These are phyloP conservation scores for Kitagawia praeruptora DNA, from an alignment of 129 eudicot species.

Conservation along the genomic window DNA sequence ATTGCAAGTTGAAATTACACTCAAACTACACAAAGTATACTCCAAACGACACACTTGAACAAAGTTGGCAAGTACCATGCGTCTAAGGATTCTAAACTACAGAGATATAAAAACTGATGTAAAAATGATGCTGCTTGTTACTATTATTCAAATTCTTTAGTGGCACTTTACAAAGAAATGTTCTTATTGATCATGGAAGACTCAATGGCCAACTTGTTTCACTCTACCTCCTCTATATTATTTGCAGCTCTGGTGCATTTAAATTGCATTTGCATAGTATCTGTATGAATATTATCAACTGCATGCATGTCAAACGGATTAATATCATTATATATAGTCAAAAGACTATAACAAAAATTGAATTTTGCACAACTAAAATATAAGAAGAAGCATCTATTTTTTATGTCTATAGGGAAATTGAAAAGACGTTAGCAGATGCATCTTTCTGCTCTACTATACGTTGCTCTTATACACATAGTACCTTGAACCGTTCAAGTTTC, in stretches of 20 bases:
- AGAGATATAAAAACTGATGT: not conserved
- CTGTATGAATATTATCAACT: not conserved
- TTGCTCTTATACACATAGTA: conserved; percentile 14
- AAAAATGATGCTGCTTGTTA: not conserved
- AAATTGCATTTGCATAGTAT: not conserved
- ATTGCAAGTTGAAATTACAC: too few relatives aligned
- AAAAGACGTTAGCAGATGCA: not conserved
- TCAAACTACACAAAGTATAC: not conserved
- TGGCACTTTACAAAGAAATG: not conserved
- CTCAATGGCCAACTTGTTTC: not conserved
- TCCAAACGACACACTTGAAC: not conserved
- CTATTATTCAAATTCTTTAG: not conserved
- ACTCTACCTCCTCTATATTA: not conserved
- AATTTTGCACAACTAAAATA: not conserved
- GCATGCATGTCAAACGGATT: not conserved
- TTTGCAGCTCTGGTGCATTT: not conserved
- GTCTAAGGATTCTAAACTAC: not conserved
- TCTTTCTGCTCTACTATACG: not conserved
- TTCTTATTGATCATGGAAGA: not conserved
- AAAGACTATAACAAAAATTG: not conserved
- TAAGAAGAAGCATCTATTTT: not conserved
- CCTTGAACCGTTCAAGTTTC: conserved; percentile 93
- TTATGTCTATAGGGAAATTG: not conserved
- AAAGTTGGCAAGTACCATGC: not conserved
- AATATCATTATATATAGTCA: not conserved